Evolutionary conservation across 139 green algal species (phyloP).

Genomic region (Chlorella sorokiniana): DNA sequence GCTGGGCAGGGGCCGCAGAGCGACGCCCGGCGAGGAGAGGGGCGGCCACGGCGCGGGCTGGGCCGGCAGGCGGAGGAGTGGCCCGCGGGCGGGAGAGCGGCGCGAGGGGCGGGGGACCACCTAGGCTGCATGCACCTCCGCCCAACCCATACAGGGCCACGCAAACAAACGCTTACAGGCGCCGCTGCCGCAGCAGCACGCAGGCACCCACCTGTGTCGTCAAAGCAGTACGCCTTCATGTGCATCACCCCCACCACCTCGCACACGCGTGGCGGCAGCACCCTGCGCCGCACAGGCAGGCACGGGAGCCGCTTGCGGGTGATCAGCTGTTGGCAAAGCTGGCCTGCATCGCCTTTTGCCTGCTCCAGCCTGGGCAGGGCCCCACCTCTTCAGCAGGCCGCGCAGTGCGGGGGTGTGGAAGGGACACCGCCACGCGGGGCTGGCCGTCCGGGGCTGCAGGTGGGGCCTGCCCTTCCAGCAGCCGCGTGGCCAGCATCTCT

Average conservation of each 20-base stretch:
- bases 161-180: too few species aligned
- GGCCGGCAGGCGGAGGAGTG: too few species aligned
- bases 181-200: too few species aligned
- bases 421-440: neutral
- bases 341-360: neutral
- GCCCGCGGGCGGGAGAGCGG: too few species aligned
- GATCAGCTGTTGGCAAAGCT: neutral
- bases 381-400: slow-evolving; percentile 38
- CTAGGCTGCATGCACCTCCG: too few species aligned
- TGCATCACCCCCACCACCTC: slow-evolving; percentile 53
- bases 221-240: slow-evolving; percentile 60
- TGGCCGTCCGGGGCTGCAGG: neutral
- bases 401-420: slow-evolving; percentile 45
- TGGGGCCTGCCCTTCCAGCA: slow-evolving; percentile 11
- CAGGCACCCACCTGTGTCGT: slow-evolving; percentile 42
- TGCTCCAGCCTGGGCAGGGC: neutral
- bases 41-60: too few species aligned
- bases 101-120: too few species aligned
- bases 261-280: slow-evolving; percentile 40
- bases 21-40: too few species aligned
- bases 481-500: slow-evolving; percentile 22
- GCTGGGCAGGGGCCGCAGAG: neutral
- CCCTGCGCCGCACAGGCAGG: neutral
- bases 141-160: too few species aligned
- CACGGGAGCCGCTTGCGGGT: neutral